These are phyloP conservation scores for Hypoxylon sp. DNA, from an alignment of 2,329 filamentous ascomycete genomes.

Conservation along the genomic window DNA sequence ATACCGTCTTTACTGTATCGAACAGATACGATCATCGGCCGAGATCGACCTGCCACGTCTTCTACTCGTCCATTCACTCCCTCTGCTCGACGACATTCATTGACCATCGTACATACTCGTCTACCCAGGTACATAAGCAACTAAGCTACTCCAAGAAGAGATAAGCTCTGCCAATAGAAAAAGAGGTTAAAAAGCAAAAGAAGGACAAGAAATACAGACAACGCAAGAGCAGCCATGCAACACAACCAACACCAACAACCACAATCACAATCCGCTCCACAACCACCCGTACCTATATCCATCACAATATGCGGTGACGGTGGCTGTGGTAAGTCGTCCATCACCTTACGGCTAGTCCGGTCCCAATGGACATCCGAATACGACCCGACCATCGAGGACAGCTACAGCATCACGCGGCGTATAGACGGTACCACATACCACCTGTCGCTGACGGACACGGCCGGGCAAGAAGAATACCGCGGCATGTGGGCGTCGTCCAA, in stretches of 20 bases:
- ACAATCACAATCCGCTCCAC: conserved; percentile 48
- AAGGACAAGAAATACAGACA: conserved; percentile 1
- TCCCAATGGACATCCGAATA: conserved; percentile 89
- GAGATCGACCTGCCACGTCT: conserved; percentile 21
- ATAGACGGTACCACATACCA: conserved; percentile 87
- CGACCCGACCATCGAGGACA: conserved; percentile 86
- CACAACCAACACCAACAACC: conserved; percentile 32
- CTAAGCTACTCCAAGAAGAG: conserved; percentile 4
- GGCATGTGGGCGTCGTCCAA: conserved; percentile 88
- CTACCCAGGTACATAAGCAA: background rate
- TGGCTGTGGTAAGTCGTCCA: conserved; percentile 87
- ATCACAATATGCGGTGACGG: conserved; percentile 91
- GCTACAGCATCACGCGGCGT: conserved; percentile 84
- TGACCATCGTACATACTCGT: conserved; percentile 1
- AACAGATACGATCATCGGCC: conserved; percentile 27
- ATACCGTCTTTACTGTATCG: conserved; percentile 19
- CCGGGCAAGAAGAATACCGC: conserved; percentile 91
- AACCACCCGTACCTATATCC: conserved; percentile 70
- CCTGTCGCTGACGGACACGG: conserved; percentile 84
- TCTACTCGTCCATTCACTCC: conserved; percentile 12
- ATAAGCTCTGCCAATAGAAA: conserved; percentile 15
- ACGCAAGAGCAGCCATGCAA: conserved; percentile 35
- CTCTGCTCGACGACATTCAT: conserved; percentile 5
- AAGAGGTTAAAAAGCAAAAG: conserved; percentile 1
- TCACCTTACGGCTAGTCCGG: conserved; percentile 85